Evolutionary conservation across 495 filamentous ascomycete species (phyloP).

Genomic region (Daldinia childiae): DNA sequence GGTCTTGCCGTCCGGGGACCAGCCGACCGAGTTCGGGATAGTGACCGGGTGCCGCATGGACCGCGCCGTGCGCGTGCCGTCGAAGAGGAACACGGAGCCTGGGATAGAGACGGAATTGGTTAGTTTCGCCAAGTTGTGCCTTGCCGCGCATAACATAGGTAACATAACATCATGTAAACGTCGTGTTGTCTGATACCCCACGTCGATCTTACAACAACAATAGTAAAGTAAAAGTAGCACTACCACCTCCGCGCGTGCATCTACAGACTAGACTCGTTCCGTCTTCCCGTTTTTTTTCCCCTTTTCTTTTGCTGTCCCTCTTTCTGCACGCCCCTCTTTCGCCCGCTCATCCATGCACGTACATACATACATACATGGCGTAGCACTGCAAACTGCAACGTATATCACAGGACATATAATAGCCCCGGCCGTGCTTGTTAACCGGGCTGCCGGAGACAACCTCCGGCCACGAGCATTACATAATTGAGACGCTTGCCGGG

Average conservation of each 20-base stretch:
- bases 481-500: slow-evolving; percentile 10
- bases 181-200: neutral
- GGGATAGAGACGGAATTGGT: neutral
- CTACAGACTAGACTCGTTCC: neutral
- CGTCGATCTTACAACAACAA: neutral
- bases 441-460: slow-evolving; percentile 13
- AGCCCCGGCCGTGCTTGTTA: neutral
- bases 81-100: slow-evolving; percentile 56
- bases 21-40: slow-evolving; percentile 91
- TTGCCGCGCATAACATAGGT: too few species aligned
- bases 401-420: slow-evolving; percentile 18
- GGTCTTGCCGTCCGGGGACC: slow-evolving; percentile 72
- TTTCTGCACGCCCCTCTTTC: neutral
- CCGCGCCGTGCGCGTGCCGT: slow-evolving; percentile 35
- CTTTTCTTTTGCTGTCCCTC: neutral
- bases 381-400: slow-evolving; percentile 21
- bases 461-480: slow-evolving; percentile 8
- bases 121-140: neutral
- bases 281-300: neutral
- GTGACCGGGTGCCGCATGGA: slow-evolving; percentile 57
- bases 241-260: neutral
- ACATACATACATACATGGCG: slow-evolving; percentile 19
- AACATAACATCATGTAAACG: neutral
- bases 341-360: slow-evolving; percentile 2
- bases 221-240: neutral